Base-by-base conservation (phyloP, 805 yeast species). In the Novakomyces olei region DNA sequence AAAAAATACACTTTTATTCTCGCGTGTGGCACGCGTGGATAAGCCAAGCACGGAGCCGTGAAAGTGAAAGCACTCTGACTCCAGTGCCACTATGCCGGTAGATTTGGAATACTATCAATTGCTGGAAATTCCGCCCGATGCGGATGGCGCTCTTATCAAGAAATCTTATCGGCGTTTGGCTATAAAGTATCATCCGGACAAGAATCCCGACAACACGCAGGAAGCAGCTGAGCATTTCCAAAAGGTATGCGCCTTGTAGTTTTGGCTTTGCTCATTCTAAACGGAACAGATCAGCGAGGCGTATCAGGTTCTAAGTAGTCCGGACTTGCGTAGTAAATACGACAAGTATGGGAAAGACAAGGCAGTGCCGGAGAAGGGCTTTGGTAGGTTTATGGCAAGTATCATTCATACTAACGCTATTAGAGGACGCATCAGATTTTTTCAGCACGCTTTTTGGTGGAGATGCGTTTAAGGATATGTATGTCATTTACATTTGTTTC, bases 171-270 rank as follows among this genome's bases (percentile, higher is more conserved):
- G n/a, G n/a, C n/a, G n/a, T n/a, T n/a, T 29, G 51, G 96, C 96
- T 5, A 75, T 85, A 53, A 62, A 60, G 36, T 76, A 78, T 32
- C 98, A 85, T 51, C 98, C 98, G 1, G 98, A 88, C 51, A 88
- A 88, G 58, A 80, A 85, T 47, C 93, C 92, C n/a, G 72, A 76
- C 45, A 92, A 88, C 49, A 91, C 32, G 19, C 32, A 88, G 26
- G 65, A 67, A 8, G 98, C 98, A 10, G 80, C 85, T 9, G 68
- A 65, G 32, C 72, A 74, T 44, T 88, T 88, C 54, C 94, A 88
- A 53, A 77, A 67, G 36, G 60, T 65, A 16, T 62, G 67, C 34
- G 15, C 8, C n/a, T 35, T 35, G 40, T 16, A 34, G 12, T 32
- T 15, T 28, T 19, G 36, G 14, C 33, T 15, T 15, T 9, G 8